phyloP scores from a whole-genome alignment of 371 early-diverging fungal species.

The Circinella minor region DNA sequence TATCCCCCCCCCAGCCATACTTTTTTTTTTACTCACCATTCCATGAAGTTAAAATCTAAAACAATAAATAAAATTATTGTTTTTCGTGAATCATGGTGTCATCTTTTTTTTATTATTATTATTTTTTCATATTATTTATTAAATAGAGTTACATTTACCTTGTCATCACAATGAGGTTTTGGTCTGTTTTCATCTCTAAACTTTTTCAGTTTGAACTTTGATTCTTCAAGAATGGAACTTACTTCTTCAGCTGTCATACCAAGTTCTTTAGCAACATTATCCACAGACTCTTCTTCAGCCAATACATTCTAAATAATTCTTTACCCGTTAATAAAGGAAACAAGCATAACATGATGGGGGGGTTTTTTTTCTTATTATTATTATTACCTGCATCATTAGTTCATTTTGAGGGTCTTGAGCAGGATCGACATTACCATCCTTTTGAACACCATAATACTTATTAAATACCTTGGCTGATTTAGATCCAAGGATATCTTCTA shows the following conservation, averaged over 20 bases:
- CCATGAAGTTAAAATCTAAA: conserved; percentile 46
- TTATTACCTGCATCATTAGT: conserved; percentile 52
- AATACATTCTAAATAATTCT: conserved; percentile 17
- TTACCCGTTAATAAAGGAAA: neutral
- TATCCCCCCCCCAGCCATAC: neutral
- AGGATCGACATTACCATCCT: conserved; percentile 62
- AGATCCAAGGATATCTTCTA: conserved; percentile 43
- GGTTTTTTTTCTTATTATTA: neutral
- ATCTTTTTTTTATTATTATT: too few species aligned
- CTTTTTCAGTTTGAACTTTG: conserved; percentile 47
- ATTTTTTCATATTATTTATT: too few species aligned
- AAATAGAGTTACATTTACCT: conserved; percentile 53
- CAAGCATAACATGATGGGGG: too few species aligned
- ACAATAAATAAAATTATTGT: neutral
- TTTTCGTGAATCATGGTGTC: too few species aligned
- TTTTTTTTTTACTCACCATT: conserved; percentile 37
- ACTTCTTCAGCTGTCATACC: conserved; percentile 3
- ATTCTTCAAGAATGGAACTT: conserved; percentile 6
- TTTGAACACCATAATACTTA: conserved; percentile 53
- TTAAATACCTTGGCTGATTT: conserved; percentile 47
- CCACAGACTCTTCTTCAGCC: conserved; percentile 11
- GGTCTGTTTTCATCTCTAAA: conserved; percentile 55
- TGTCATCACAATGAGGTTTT: conserved; percentile 69
- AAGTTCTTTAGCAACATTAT: conserved; percentile 15
- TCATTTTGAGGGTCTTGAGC: conserved; percentile 66